Evolutionary conservation across 352 stramenopile species (phyloP).

Genomic region (Phytophthora sojae): DNA sequence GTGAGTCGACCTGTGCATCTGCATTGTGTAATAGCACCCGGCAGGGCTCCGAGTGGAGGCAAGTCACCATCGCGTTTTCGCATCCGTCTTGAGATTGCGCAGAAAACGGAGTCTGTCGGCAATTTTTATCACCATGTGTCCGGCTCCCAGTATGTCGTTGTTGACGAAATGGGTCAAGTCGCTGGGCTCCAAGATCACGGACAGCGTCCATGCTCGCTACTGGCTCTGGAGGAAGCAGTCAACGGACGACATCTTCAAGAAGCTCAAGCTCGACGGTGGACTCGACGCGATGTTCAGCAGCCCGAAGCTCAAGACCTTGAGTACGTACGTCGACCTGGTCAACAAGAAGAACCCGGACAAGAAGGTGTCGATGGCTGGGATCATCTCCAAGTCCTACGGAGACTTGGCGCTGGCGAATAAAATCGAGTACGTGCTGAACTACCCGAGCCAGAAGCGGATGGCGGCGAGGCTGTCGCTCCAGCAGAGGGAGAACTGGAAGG

Average conservation of each 20-base stretch:
- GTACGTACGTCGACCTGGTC: constrained; percentile 13
- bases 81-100: not conserved
- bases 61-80: not conserved
- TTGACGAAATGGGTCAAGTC: constrained; percentile 9
- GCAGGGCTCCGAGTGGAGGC: too few species aligned
- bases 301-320: constrained; percentile 11
- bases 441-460: constrained; percentile 2
- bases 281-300: constrained; percentile 8
- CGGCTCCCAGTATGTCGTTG: not conserved
- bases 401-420: constrained; percentile 8
- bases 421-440: not conserved
- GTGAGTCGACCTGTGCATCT: too few species aligned
- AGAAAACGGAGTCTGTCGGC: not conserved
- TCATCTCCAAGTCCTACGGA: constrained; percentile 13
- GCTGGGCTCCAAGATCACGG: not conserved
- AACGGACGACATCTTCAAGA: constrained; percentile 9
- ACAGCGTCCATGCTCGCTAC: constrained; percentile 7
- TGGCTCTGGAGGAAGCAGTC: constrained; percentile 15
- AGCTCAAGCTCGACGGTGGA: constrained; percentile 8
- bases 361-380: constrained; percentile 4
- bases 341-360: constrained; percentile 19
- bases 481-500: not conserved
- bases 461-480: not conserved
- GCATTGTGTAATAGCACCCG: too few species aligned
- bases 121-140: not conserved